Conservation (phyloP, 225 moss, liverwort and hornwort species). For the Physcomitrium patens region DNA sequence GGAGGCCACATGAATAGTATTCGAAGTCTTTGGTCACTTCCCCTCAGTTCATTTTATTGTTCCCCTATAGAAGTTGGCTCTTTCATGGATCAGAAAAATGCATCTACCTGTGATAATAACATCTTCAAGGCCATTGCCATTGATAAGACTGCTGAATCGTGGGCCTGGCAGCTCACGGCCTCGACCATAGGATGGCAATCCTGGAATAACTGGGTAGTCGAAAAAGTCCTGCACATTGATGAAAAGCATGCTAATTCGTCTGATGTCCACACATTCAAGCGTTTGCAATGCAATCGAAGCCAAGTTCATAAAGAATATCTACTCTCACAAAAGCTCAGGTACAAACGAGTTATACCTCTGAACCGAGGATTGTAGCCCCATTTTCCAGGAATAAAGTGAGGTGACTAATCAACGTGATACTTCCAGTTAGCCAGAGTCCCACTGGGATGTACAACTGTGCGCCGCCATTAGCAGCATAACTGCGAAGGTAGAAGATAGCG, state of each 20-base stretch:
- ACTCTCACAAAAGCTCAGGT: constrained; percentile 10
- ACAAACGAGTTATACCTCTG: constrained; percentile 56
- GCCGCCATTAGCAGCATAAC: constrained; percentile 82
- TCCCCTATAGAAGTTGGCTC: too few species aligned
- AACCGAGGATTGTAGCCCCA: constrained; percentile 76
- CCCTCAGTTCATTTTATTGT: not conserved
- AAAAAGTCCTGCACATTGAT: constrained; percentile 53
- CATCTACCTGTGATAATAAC: constrained; percentile 76
- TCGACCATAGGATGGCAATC: constrained; percentile 86
- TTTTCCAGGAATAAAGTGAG: constrained; percentile 73
- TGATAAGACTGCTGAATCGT: constrained; percentile 75
- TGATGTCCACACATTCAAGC: not conserved
- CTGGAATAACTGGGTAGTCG: constrained; percentile 69
- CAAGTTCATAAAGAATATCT: not conserved
- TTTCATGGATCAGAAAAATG: not conserved
- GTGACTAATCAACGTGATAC: constrained; percentile 84
- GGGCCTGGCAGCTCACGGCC: constrained; percentile 83
- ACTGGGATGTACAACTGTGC: constrained; percentile 78
- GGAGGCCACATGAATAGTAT: not conserved
- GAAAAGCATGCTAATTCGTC: constrained; percentile 1
- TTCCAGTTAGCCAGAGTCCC: constrained; percentile 85
- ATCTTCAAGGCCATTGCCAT: constrained; percentile 76
- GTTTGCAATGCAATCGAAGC: not conserved
- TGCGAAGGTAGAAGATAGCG: constrained; percentile 76
- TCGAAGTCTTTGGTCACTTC: constrained; percentile 6